These are phyloP conservation scores for Melanomma pulvis-pyrius DNA, from an alignment of 495 filamentous ascomycete species.

Conservation along the genomic window DNA sequence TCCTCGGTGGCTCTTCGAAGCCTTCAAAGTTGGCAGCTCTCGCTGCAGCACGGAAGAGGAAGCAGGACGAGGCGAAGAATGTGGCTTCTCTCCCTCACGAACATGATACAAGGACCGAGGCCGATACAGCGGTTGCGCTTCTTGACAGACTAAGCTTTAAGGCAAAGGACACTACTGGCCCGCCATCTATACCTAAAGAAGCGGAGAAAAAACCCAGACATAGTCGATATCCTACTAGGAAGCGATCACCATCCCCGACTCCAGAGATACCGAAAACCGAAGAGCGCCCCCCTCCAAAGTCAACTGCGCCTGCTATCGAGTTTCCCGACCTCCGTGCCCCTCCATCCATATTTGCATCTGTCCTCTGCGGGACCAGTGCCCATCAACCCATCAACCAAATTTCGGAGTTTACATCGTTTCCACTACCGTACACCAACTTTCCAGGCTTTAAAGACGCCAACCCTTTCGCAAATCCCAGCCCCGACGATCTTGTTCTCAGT, in stretches of 20 bases:
- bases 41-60: conserved; percentile 85
- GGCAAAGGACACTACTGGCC: conserved; percentile 1
- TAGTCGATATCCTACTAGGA: conserved; percentile 29
- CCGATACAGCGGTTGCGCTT: conserved; percentile 36
- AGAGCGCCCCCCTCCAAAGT: conserved; percentile 15
- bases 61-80: conserved; percentile 67
- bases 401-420: conserved; percentile 51
- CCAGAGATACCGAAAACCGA: conserved; percentile 38
- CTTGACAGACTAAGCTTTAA: conserved; percentile 41
- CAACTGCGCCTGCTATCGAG: conserved; percentile 5
- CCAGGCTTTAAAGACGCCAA: conserved; percentile 54
- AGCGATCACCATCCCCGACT: conserved; percentile 26
- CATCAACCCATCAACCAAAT: conserved; percentile 43
- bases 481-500: conserved; percentile 84
- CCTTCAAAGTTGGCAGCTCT: conserved; percentile 87
- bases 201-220: neutral
- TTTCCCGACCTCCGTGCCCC: conserved; percentile 39
- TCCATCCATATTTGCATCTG: conserved; percentile 64
- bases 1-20: conserved; percentile 81
- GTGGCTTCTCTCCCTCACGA: conserved; percentile 27
- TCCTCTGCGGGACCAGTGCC: conserved; percentile 49
- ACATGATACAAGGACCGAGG: conserved; percentile 19
- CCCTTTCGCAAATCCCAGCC: conserved; percentile 87
- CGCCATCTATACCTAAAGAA: neutral
- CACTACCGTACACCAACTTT: conserved; percentile 56